Percentiles rank a stretch among this genome's conserved stretches.
phyloP scores from a whole-genome alignment of 768 basidiomycete genomes.

The Mycena leptocephala region DNA sequence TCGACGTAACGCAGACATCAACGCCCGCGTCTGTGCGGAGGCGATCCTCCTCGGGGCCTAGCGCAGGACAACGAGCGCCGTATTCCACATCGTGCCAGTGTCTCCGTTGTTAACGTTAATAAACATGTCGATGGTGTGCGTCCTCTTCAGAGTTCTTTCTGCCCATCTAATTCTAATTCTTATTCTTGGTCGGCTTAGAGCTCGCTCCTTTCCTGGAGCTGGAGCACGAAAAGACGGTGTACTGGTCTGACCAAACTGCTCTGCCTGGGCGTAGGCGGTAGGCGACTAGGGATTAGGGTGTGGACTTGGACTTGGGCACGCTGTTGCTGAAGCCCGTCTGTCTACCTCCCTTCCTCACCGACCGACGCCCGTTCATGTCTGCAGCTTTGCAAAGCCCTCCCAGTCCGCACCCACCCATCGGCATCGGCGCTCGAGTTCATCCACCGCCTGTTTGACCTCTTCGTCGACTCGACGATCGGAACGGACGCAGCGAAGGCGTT shows the following conservation, averaged over 20 bases:
- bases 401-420: slow-evolving; percentile 84
- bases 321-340: not conserved
- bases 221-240: no score
- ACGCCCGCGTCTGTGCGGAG: no score
- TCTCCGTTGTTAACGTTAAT: slow-evolving; percentile 86
- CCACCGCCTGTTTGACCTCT: slow-evolving; percentile 77
- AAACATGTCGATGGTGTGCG: slow-evolving; percentile 80
- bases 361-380: not conserved
- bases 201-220: slow-evolving; percentile 59
- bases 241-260: slow-evolving; percentile 53
- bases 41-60: slow-evolving; percentile 76
- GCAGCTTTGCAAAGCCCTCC: slow-evolving; percentile 87
- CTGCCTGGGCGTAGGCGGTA: slow-evolving; percentile 58
- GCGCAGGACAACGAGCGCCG: slow-evolving; percentile 62
- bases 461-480: no score
- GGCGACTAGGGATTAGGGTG: slow-evolving; percentile 67
- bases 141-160: slow-evolving; percentile 71
- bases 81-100: slow-evolving; percentile 71
- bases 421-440: slow-evolving; percentile 69
- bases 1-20: no score
- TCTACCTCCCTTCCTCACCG: not conserved
- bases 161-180: not conserved
- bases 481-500: slow-evolving; percentile 85
- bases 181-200: slow-evolving; percentile 54
- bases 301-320: slow-evolving; percentile 88